These are phyloP conservation scores for Mortierella sp. DNA, from an alignment of 371 early-diverging fungal species.

Conservation along the genomic window DNA sequence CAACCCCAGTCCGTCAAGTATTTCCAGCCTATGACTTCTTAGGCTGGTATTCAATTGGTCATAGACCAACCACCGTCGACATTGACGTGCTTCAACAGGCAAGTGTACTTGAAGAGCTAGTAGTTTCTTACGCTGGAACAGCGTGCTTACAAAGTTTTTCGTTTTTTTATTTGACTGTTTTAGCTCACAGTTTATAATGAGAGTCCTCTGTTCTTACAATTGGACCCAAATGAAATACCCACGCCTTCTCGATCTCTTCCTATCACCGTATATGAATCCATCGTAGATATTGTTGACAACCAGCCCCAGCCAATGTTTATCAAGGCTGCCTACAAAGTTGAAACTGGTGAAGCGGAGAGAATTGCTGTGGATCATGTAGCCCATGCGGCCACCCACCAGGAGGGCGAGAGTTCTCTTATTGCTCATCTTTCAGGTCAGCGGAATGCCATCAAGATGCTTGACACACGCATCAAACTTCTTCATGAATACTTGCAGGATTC, in stretches of 20 bases:
- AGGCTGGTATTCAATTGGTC: constrained; percentile 88
- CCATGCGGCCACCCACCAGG: constrained; percentile 71
- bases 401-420: constrained; percentile 67
- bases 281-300: constrained; percentile 76
- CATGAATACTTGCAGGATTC: constrained; percentile 80
- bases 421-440: constrained; percentile 80
- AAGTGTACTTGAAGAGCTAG: not conserved
- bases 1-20: constrained; percentile 83
- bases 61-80: constrained; percentile 70
- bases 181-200: constrained; percentile 83
- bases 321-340: constrained; percentile 78
- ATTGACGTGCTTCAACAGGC: constrained; percentile 83
- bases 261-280: constrained; percentile 83
- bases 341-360: constrained; percentile 88
- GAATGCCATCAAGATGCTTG: constrained; percentile 89
- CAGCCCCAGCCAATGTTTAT: constrained; percentile 75
- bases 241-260: constrained; percentile 74
- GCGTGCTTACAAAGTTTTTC: not conserved
- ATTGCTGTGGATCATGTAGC: constrained; percentile 91
- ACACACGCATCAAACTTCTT: constrained; percentile 76
- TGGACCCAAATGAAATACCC: constrained; percentile 72
- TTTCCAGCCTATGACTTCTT: constrained; percentile 87
- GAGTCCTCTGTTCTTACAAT: constrained; percentile 80
- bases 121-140: too few relatives aligned
- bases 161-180: not conserved